Conservation (phyloP, 2,329 filamentous ascomycete species). For the Pseudogymnoascus pannorum region DNA sequence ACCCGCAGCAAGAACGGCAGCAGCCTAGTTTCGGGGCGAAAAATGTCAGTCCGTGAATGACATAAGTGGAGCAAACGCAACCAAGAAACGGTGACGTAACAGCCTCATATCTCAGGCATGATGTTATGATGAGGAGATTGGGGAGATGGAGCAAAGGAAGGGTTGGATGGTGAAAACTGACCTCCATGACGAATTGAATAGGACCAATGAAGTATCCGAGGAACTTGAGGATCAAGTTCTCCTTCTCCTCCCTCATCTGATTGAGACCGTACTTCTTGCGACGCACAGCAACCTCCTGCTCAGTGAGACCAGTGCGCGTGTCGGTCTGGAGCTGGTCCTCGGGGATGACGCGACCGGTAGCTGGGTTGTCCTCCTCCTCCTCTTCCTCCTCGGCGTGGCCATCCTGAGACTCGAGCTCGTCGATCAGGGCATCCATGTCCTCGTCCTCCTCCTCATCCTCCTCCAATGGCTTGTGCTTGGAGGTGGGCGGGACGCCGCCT, state of each 20-base stretch:
- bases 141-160: background rate
- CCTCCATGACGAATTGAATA: conserved; percentile 86
- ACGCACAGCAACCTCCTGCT: conserved; percentile 54
- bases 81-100: too few relatives aligned
- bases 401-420: conserved; percentile 78
- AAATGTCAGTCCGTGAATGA: conserved; percentile 24
- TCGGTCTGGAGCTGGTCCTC: conserved; percentile 65
- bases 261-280: conserved; percentile 63
- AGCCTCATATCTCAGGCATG: background rate
- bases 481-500: conserved; percentile 28
- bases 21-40: conserved; percentile 41
- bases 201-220: conserved; percentile 68
- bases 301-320: conserved; percentile 55
- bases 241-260: conserved; percentile 66
- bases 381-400: conserved; percentile 60
- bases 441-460: conserved; percentile 67
- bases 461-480: conserved; percentile 13
- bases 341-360: conserved; percentile 48
- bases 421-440: conserved; percentile 80
- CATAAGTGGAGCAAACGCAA: conserved; percentile 48
- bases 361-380: conserved; percentile 46
- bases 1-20: conserved; percentile 65
- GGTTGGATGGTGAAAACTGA: conserved; percentile 34
- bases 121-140: background rate
- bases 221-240: conserved; percentile 69